Evolutionary conservation across 495 filamentous ascomycete genomes (phyloP).

Genomic region (Tetracladium setigerum): DNA sequence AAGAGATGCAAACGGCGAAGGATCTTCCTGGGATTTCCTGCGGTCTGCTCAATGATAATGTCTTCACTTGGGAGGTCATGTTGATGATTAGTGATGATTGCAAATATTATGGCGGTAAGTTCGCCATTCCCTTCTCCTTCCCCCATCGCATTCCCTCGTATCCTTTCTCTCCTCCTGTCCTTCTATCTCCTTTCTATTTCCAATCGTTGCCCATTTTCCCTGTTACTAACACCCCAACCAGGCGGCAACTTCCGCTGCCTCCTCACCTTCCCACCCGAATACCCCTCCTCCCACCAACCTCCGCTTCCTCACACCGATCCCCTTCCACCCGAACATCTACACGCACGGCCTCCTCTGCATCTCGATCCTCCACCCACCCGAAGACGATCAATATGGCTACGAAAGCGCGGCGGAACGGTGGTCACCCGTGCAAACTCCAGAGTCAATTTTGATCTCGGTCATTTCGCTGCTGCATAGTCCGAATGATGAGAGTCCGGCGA

Average conservation of each 20-base stretch:
- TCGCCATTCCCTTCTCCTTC: constrained; percentile 29
- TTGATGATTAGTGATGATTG: constrained; percentile 97
- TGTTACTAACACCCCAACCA: too few relatives aligned
- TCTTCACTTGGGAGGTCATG: constrained; percentile 99
- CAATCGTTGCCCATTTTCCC: not conserved
- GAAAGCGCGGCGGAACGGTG: constrained; percentile 88
- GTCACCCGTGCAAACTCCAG: constrained; percentile 95
- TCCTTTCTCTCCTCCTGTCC: constrained; percentile 48
- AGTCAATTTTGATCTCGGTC: constrained; percentile 86
- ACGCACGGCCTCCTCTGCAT: constrained; percentile 87
- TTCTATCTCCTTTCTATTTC: not conserved
- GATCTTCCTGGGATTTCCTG: constrained; percentile 92
- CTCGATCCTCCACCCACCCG: constrained; percentile 91
- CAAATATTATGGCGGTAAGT: constrained; percentile 74
- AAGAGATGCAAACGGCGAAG: constrained; percentile 86
- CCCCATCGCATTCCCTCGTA: constrained; percentile 44
- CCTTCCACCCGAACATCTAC: constrained; percentile 96
- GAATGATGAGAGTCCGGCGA: constrained; percentile 93
- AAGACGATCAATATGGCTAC: constrained; percentile 94
- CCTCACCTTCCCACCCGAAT: constrained; percentile 71
- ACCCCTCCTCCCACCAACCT: constrained; percentile 90
- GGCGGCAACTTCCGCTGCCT: constrained; percentile 84
- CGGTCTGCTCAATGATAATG: constrained; percentile 77
- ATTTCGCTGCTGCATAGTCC: constrained; percentile 90
- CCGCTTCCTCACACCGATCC: constrained; percentile 77